These are phyloP conservation scores for Lotmaria passim DNA, from an alignment of 208 protist species.

Conservation along the genomic window DNA sequence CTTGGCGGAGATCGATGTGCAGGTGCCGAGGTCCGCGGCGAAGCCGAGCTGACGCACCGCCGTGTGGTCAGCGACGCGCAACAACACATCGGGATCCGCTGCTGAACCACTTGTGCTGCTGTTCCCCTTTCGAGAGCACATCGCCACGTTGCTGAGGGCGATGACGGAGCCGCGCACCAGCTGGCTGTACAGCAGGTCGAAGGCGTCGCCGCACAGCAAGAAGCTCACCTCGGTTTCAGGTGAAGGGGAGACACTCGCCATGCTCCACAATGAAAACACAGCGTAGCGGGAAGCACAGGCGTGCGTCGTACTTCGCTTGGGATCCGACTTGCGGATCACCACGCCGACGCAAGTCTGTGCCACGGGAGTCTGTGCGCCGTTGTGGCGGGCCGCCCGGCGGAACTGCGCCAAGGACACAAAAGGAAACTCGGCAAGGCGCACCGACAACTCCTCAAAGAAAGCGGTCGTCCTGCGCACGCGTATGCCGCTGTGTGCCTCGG, in stretches of 20 bases:
- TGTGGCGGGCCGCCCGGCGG: conserved; percentile 11
- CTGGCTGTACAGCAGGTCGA: conserved; percentile 64
- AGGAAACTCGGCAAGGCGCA: conserved; percentile 63
- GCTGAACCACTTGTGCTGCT: neutral
- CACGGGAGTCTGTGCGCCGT: conserved; percentile 17
- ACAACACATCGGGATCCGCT: conserved; percentile 13
- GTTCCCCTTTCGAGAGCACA: conserved; percentile 24
- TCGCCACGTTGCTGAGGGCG: conserved; percentile 52
- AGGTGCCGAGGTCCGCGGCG: conserved; percentile 68
- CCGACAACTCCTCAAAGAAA: conserved; percentile 61
- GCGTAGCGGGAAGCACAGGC: conserved; percentile 43
- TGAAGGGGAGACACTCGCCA: conserved; percentile 54
- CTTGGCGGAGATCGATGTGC: conserved; percentile 40
- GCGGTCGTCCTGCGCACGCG: conserved; percentile 58
- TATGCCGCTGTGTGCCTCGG: conserved; percentile 49
- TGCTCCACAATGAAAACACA: conserved; percentile 70
- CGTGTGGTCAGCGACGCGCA: conserved; percentile 42
- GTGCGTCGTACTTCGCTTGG: conserved; percentile 47
- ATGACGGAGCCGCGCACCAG: conserved; percentile 54
- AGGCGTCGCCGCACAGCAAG: conserved; percentile 64
- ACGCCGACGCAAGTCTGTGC: conserved; percentile 59
- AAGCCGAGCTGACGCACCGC: conserved; percentile 67
- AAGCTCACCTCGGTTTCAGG: conserved; percentile 52
- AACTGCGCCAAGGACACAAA: conserved; percentile 50
- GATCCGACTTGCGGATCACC: conserved; percentile 67